Conservation (phyloP, 208 protist species). For the Leishmania tropica region DNA sequence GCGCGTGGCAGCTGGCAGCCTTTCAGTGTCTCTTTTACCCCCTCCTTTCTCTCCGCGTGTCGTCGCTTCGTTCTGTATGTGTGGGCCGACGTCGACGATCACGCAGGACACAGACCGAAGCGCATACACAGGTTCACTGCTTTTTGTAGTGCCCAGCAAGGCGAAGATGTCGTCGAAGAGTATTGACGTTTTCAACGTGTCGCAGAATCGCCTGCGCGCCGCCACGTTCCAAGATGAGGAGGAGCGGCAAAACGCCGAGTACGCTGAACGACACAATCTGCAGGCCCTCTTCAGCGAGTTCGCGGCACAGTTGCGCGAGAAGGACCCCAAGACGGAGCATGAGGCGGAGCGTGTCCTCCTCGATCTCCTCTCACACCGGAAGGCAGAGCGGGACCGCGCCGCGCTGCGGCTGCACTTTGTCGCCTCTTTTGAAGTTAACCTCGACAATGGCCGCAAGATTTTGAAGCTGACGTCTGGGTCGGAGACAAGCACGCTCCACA, state of each 20-base stretch:
- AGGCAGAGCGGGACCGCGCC: constrained; percentile 74
- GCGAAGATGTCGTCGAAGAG: constrained; percentile 44
- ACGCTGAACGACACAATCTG: constrained; percentile 79
- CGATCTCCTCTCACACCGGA: constrained; percentile 79
- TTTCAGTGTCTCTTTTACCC: background rate
- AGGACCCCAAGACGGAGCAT: constrained; percentile 77
- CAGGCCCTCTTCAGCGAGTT: constrained; percentile 79
- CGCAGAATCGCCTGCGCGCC: constrained; percentile 61
- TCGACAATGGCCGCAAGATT: constrained; percentile 78
- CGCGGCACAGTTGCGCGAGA: constrained; percentile 68
- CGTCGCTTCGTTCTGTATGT: background rate
- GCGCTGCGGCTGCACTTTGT: constrained; percentile 75
- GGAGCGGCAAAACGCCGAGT: constrained; percentile 75
- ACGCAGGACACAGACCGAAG: background rate
- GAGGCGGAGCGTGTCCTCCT: constrained; percentile 76
- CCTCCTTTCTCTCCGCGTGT: background rate
- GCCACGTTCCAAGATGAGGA: constrained; percentile 70
- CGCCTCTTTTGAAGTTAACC: constrained; percentile 75
- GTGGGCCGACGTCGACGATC: background rate
- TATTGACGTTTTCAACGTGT: constrained; percentile 63
- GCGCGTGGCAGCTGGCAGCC: background rate
- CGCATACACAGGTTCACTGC: background rate
- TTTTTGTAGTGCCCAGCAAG: background rate
- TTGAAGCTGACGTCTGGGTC: constrained; percentile 55
- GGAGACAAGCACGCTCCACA: constrained; percentile 66